Evolutionary conservation across 169 alveolate genomes (phyloP).

Genomic region (Plasmodium vivax): DNA sequence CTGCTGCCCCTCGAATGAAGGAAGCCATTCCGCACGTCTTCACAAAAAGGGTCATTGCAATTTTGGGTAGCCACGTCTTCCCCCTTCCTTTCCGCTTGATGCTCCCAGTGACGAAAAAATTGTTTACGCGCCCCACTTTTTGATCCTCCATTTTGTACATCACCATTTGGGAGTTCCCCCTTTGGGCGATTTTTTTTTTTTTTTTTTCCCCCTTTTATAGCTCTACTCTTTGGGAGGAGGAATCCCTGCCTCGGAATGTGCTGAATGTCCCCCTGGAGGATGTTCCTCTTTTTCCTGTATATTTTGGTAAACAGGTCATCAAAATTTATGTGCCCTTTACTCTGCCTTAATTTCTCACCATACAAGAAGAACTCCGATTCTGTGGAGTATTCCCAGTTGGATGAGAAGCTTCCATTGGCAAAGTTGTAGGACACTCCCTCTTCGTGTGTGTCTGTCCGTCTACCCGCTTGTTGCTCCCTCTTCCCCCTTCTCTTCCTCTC

Average conservation of each 20-base stretch:
- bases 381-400: constrained; percentile 27
- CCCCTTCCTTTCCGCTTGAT: constrained; percentile 8
- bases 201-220: not conserved
- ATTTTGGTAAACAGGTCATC: constrained; percentile 67
- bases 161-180: not conserved
- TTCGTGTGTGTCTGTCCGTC: not conserved
- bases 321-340: constrained; percentile 36
- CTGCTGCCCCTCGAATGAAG: not conserved
- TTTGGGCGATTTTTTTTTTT: not conserved
- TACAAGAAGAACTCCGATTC: constrained; percentile 20
- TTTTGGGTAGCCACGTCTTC: not conserved
- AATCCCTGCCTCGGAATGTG: not conserved
- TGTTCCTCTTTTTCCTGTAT: constrained; percentile 35
- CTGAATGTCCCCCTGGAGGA: constrained; percentile 5
- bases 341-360: not conserved
- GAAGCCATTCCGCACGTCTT: not conserved
- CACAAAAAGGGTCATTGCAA: not conserved
- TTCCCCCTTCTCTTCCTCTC: not conserved
- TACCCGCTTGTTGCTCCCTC: not conserved
- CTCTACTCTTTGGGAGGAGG: not conserved
- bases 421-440: constrained; percentile 34
- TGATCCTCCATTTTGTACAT: not conserved
- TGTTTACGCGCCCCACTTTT: not conserved
- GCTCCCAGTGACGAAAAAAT: constrained; percentile 8
- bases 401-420: not conserved